Conservation (phyloP, 2,329 filamentous ascomycete genomes). For the Diaporthe ampelina region DNA sequence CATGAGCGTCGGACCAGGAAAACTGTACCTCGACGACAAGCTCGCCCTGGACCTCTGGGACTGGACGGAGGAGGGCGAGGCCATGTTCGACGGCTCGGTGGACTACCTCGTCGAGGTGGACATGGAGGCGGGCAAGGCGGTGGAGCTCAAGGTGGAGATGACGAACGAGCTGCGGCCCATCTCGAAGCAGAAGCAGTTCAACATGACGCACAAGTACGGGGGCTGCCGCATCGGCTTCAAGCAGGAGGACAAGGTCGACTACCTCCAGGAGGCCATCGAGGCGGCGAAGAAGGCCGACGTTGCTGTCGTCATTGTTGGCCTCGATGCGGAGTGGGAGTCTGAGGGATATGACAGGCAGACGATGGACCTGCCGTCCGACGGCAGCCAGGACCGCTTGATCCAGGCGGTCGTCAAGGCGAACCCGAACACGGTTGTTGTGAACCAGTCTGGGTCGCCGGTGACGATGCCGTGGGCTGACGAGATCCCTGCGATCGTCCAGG, state of each 20-base stretch:
- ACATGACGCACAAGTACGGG: constrained; percentile 75
- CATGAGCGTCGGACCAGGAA: constrained; percentile 76
- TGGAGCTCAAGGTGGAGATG: constrained; percentile 74
- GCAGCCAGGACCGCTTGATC: constrained; percentile 73
- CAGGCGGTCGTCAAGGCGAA: constrained; percentile 74
- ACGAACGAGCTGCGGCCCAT: constrained; percentile 75
- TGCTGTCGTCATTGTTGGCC: constrained; percentile 76
- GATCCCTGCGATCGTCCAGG: constrained; percentile 77
- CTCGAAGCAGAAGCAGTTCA: constrained; percentile 70
- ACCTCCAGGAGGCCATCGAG: constrained; percentile 75
- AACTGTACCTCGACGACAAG: constrained; percentile 71
- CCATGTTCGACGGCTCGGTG: constrained; percentile 78
- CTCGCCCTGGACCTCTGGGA: constrained; percentile 76
- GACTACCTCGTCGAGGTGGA: constrained; percentile 73
- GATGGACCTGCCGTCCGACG: constrained; percentile 71
- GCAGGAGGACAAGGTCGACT: constrained; percentile 72
- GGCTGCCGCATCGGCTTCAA: constrained; percentile 81
- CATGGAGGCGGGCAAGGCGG: constrained; percentile 70
- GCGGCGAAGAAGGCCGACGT: constrained; percentile 74
- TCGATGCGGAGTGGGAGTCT: constrained; percentile 82
- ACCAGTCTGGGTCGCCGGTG: constrained; percentile 78
- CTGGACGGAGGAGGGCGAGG: constrained; percentile 78
- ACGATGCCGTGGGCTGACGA: constrained; percentile 78
- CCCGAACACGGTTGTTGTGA: constrained; percentile 76
- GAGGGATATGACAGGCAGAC: constrained; percentile 78